A percentile compares a stretch with the other conserved stretches of the same genome.
phyloP scores from a whole-genome alignment of 2,329 filamentous ascomycete species.

The Paraphoma sp. region DNA sequence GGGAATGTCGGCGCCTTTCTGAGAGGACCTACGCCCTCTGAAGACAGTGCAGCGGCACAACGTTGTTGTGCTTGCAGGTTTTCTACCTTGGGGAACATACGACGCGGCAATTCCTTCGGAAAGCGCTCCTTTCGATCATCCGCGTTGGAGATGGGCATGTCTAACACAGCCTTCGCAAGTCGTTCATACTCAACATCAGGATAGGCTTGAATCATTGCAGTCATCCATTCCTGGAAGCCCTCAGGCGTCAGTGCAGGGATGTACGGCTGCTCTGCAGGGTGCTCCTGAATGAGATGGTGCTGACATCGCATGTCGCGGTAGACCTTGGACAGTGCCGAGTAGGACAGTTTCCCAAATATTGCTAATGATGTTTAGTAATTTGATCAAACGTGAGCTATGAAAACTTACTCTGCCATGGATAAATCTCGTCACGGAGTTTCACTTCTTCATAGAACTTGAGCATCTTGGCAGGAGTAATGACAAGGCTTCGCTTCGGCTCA shows the following conservation, averaged over 20 bases:
- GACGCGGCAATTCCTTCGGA: constrained; percentile 77
- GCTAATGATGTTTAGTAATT: constrained; percentile 23
- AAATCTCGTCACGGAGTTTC: constrained; percentile 67
- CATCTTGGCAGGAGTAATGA: constrained; percentile 79
- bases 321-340: constrained; percentile 51
- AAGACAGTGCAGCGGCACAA: constrained; percentile 66
- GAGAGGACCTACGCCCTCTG: constrained; percentile 51
- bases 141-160: constrained; percentile 73
- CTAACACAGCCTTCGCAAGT: constrained; percentile 70
- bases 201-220: constrained; percentile 73
- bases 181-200: constrained; percentile 77
- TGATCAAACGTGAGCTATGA: background rate
- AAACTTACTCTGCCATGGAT: constrained; percentile 71
- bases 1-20: constrained; percentile 44
- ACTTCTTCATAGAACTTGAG: constrained; percentile 74
- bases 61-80: constrained; percentile 65
- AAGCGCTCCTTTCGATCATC: constrained; percentile 73
- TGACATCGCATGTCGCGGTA: constrained; percentile 57
- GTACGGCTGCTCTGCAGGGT: constrained; percentile 49
- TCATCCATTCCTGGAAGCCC: constrained; percentile 68
- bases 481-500: constrained; percentile 69
- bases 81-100: constrained; percentile 69
- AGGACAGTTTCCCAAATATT: constrained; percentile 53
- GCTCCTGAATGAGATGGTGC: constrained; percentile 57
- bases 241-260: constrained; percentile 55